phyloP scores from a whole-genome alignment of 2,329 filamentous ascomycete species.

The Alternaria brassicae region DNA sequence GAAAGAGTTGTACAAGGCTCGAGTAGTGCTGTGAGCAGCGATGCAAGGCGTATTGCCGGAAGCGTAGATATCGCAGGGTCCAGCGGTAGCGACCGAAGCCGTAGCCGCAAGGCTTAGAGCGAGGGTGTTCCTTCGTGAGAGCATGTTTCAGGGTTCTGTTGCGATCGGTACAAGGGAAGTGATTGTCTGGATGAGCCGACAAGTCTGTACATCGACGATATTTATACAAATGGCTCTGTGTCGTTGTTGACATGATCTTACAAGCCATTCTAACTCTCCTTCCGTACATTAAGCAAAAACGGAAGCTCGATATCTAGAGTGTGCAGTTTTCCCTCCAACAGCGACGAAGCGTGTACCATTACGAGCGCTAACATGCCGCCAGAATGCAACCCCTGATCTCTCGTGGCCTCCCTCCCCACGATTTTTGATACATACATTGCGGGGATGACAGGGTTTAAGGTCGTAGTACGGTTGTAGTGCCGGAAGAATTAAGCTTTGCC shows the following conservation, averaged over 20 bases:
- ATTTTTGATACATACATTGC: neutral
- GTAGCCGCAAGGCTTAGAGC: slow-evolving; percentile 22
- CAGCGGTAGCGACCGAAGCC: slow-evolving; percentile 49
- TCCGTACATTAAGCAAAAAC: slow-evolving; percentile 3
- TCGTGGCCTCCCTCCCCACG: neutral
- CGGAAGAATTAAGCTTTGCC: slow-evolving; percentile 19
- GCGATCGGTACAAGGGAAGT: neutral
- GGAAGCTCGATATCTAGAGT: neutral
- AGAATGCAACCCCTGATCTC: neutral
- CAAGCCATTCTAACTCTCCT: neutral
- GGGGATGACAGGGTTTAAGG: slow-evolving; percentile 3
- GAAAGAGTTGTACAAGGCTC: slow-evolving; percentile 65
- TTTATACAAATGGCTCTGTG: neutral
- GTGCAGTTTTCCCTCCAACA: slow-evolving; percentile 11
- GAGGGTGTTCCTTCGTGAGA: slow-evolving; percentile 13
- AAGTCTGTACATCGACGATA: neutral
- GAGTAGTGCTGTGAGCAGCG: slow-evolving; percentile 70
- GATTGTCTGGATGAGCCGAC: neutral
- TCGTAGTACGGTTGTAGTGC: slow-evolving; percentile 2
- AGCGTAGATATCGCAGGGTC: slow-evolving; percentile 68
- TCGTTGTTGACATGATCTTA: neutral
- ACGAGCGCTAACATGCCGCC: neutral
- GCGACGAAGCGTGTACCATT: neutral
- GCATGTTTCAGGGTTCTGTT: slow-evolving; percentile 14
- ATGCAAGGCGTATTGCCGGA: slow-evolving; percentile 67